Evolutionary conservation across 768 basidiomycete species (phyloP).

Genomic region (Pleurotus djamor): DNA sequence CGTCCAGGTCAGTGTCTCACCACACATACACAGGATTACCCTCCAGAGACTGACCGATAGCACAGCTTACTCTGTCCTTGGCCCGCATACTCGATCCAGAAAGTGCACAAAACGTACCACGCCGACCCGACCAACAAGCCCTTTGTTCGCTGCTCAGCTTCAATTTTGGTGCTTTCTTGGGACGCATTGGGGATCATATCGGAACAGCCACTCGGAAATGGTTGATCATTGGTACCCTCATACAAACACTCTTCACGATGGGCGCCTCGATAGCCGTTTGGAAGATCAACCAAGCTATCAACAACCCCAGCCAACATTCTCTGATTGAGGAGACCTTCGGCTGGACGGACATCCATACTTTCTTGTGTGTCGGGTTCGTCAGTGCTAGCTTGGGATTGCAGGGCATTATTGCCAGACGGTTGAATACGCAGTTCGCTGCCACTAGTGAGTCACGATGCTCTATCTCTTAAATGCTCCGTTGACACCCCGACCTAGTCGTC

Average conservation of each 20-base stretch:
- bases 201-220: constrained; percentile 78
- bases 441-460: constrained; percentile 48
- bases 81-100: constrained; percentile 68
- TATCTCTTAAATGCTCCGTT: background rate
- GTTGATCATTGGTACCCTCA: constrained; percentile 67
- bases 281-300: constrained; percentile 49
- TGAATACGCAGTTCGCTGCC: constrained; percentile 78
- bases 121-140: constrained; percentile 81
- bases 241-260: constrained; percentile 79
- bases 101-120: constrained; percentile 59
- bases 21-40: background rate
- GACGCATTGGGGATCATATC: constrained; percentile 76
- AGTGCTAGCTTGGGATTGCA: constrained; percentile 83
- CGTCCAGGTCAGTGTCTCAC: constrained; percentile 47
- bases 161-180: constrained; percentile 70
- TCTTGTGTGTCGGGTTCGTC: constrained; percentile 74
- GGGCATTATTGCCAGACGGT: constrained; percentile 79
- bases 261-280: constrained; percentile 67
- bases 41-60: background rate
- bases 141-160: constrained; percentile 74
- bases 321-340: constrained; percentile 52
- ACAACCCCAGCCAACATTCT: constrained; percentile 21
- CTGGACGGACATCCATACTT: constrained; percentile 72
- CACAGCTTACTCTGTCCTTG: constrained; percentile 75
- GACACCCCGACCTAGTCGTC: constrained; percentile 47